Conservation (phyloP, 805 yeast genomes). For the Candida khao-thaluensis region DNA sequence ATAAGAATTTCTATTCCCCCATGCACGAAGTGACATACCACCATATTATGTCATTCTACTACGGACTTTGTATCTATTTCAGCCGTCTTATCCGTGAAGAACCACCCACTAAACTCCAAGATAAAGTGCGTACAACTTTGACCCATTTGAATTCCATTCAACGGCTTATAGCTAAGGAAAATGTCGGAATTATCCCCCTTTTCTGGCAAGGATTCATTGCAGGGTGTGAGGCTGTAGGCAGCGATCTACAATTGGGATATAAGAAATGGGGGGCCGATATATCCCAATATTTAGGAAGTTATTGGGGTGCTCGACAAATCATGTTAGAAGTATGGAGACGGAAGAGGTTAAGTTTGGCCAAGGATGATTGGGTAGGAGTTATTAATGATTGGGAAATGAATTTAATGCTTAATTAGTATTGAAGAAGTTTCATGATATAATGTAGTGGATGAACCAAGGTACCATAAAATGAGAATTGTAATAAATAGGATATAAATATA, state of each 20-base stretch:
- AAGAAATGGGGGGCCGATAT: constrained; percentile 72
- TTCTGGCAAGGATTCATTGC: constrained; percentile 91
- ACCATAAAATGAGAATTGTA: no score
- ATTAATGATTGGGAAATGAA: constrained; percentile 84
- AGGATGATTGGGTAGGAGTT: constrained; percentile 77
- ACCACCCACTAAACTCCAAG: constrained; percentile 58
- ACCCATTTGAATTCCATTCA: constrained; percentile 64
- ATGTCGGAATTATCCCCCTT: constrained; percentile 66
- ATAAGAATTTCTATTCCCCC: constrained; percentile 43
- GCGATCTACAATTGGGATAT: constrained; percentile 59
- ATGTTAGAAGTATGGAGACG: constrained; percentile 86
- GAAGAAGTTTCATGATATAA: no score
- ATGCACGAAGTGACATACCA: constrained; percentile 74
- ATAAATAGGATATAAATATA: no score
- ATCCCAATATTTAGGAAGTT: constrained; percentile 59
- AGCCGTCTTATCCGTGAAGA: constrained; percentile 59
- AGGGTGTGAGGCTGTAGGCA: constrained; percentile 72
- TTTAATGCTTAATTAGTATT: constrained; percentile 57
- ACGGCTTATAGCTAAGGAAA: constrained; percentile 50
- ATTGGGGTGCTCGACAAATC: constrained; percentile 83
- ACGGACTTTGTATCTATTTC: constrained; percentile 69
- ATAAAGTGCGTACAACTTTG: constrained; percentile 58
- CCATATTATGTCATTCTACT: constrained; percentile 76
- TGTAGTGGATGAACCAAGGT: no score
- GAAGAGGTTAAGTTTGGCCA: constrained; percentile 54